Evolutionary conservation across 805 yeast genomes (phyloP).

Genomic region (Starmerella powellii): DNA sequence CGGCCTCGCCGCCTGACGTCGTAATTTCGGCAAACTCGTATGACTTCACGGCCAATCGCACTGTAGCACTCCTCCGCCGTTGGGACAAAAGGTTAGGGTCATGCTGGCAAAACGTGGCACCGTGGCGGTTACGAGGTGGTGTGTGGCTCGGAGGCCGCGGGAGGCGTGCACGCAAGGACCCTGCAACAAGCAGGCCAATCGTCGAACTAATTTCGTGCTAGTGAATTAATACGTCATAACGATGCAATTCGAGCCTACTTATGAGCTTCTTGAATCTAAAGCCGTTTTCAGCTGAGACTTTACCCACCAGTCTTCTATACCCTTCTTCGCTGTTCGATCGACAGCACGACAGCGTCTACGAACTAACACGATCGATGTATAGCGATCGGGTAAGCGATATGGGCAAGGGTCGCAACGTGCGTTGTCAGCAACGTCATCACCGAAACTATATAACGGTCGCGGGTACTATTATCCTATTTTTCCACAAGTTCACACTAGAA

Average conservation of each 20-base stretch:
- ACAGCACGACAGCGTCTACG: neutral
- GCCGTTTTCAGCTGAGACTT: too few species aligned
- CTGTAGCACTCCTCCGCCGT: constrained; percentile 9
- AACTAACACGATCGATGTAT: neutral
- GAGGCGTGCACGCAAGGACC: neutral
- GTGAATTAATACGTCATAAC: too few species aligned
- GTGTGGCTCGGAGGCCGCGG: neutral
- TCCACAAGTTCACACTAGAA: neutral
- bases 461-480: neutral
- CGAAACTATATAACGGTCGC: constrained; percentile 7
- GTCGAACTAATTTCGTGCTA: too few species aligned
- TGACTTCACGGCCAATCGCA: neutral
- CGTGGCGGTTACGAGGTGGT: neutral
- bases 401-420: constrained; percentile 13
- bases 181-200: too few species aligned
- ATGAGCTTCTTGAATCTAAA: too few species aligned
- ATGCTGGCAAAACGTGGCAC: neutral
- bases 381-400: constrained; percentile 1
- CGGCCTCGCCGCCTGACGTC: neutral
- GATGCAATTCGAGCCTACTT: too few species aligned
- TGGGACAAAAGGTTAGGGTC: constrained; percentile 1
- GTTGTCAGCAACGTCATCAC: constrained; percentile 4
- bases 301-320: too few species aligned
- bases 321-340: neutral
- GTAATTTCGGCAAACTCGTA: constrained; percentile 4